Percentiles rank a stretch among this genome's conserved stretches.
Evolutionary conservation across 1,139 yeast species (phyloP).

Genomic region (Yamadazyma sp.): DNA sequence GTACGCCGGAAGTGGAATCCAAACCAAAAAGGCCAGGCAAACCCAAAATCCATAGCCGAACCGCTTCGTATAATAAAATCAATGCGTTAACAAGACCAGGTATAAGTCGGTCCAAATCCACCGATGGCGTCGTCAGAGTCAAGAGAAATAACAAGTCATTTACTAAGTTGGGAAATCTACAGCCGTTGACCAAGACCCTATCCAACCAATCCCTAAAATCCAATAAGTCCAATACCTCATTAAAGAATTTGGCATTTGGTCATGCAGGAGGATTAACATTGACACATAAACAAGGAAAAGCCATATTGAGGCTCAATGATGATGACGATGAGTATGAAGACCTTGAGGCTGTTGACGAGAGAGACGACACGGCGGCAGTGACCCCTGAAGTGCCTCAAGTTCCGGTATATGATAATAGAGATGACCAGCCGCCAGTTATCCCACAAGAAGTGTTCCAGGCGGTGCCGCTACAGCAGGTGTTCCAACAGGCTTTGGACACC

Average conservation of each 20-base stretch:
- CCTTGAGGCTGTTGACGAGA: conserved; percentile 17
- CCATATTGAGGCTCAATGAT: conserved; percentile 40
- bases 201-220: conserved; percentile 32
- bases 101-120: conserved; percentile 42
- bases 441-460: not conserved
- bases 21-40: conserved; percentile 8
- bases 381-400: not conserved
- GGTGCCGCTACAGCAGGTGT: conserved; percentile 16
- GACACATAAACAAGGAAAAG: conserved; percentile 40
- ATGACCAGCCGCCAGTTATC: not conserved
- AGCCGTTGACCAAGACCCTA: conserved; percentile 41
- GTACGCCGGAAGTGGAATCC: conserved; percentile 4
- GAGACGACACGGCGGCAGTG: not conserved
- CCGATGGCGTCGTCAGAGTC: conserved; percentile 38
- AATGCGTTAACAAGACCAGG: conserved; percentile 25
- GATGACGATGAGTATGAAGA: conserved; percentile 34
- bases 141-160: conserved; percentile 40
- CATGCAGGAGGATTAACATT: conserved; percentile 33
- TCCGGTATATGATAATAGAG: not conserved
- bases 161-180: conserved; percentile 36
- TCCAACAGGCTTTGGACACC: conserved; percentile 16
- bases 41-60: conserved; percentile 27
- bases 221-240: conserved; percentile 35
- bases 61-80: conserved; percentile 32
- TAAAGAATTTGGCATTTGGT: conserved; percentile 28